Percentiles rank a stretch among this genome's conserved stretches.
Evolutionary conservation across 1,139 yeast genomes (phyloP).

Genomic region (Blastobotrys elegans): DNA sequence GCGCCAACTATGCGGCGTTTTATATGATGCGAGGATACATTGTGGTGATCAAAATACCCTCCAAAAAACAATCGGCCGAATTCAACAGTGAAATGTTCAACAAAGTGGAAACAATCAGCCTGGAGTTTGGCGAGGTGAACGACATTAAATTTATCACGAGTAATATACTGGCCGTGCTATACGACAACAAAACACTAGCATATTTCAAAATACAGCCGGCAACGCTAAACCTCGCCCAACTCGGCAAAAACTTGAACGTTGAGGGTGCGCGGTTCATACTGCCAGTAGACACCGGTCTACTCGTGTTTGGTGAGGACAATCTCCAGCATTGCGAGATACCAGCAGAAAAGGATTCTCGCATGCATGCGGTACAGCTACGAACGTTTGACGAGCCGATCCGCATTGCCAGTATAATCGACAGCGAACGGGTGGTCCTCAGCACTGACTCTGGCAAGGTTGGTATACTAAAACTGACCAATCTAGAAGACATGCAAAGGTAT

Average conservation of each 20-base stretch:
- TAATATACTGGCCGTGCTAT: constrained; percentile 1
- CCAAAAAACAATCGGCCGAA: neutral
- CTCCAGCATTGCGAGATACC: neutral
- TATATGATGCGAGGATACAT: constrained; percentile 13
- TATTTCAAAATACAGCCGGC: neutral
- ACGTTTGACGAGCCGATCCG: neutral
- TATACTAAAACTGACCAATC: constrained; percentile 9
- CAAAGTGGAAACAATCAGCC: neutral
- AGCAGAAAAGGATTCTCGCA: neutral
- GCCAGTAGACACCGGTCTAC: neutral
- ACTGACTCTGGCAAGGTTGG: constrained; percentile 1
- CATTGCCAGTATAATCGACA: constrained; percentile 1
- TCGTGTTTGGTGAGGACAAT: neutral
- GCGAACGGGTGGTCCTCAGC: neutral
- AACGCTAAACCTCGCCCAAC: neutral
- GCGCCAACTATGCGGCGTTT: constrained; percentile 1
- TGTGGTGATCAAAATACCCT: constrained; percentile 9
- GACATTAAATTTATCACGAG: constrained; percentile 17
- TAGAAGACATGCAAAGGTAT: neutral
- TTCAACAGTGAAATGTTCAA: neutral
- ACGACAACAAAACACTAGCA: neutral
- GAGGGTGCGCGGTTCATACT: neutral
- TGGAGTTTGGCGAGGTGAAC: constrained; percentile 15
- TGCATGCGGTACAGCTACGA: neutral
- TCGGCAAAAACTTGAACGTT: neutral